Evolutionary conservation across 768 basidiomycete species (phyloP), one percentile per base, ranked within the genome.

Genomic region (Coprinopsis cinerea): DNA sequence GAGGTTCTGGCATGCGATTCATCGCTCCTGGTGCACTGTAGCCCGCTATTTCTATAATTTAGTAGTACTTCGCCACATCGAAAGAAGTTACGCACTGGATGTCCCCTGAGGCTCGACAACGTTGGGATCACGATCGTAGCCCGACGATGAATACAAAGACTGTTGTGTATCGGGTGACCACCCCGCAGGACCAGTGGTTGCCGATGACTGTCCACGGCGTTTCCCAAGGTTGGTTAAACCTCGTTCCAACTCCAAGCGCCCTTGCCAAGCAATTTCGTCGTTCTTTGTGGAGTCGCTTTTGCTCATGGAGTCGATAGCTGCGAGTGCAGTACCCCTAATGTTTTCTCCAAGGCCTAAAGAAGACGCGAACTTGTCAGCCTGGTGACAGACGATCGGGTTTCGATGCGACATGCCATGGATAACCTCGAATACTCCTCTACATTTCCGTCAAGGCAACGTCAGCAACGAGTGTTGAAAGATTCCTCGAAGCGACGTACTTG

Each of bases 291-390:
- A 59, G 0, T 60, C 59, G 11, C 61, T 55, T 4, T 61, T 58
- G 1, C 64, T 55, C 9, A 67, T 30, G 1, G 62, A 61, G 47
- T 77, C 75, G 9, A 75, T 52, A 2, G 68, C 67, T 10, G 69
- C 68, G 40, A 76, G 56, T 7, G 66, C 51, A 0, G 73, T 67
- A 5, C 77, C 77, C 22, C 75, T 69, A 4, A 77, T 49, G 36
- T 62, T 69, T 30, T 78, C 76, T 5, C 74, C 73, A 1, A 71
- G 24, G 2, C 77, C 77, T 73, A 35, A 10, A 32, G n/a, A n/a
- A n/a, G n/a, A n/a, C n/a, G n/a, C n/a, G n/a, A n/a, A n/a, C n/a
- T n/a, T n/a, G n/a, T n/a, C n/a, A n/a, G n/a, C n/a, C n/a, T n/a
- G n/a, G n/a, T n/a, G n/a, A n/a, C n/a, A 34, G 9, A 9, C 30